Evolutionary conservation across 257 asterid species (phyloP).

Genomic region (Rehmannia glutinosa): DNA sequence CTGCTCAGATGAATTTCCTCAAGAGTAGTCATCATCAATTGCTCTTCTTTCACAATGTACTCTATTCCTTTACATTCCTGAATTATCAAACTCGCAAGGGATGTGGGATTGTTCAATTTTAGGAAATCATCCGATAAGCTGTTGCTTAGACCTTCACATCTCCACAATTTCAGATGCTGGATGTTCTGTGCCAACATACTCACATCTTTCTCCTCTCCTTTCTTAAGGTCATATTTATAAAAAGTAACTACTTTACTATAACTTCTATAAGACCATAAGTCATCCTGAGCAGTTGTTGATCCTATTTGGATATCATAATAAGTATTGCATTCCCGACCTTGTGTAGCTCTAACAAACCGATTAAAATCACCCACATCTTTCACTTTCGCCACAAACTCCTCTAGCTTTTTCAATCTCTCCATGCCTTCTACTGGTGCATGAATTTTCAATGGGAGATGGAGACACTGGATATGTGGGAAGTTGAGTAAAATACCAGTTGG

Average conservation of each 20-base stretch:
- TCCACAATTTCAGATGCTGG: background rate
- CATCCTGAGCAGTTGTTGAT: too few relatives aligned
- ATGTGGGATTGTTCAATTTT: conserved; percentile 3
- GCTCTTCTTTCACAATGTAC: background rate
- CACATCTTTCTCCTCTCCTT: background rate
- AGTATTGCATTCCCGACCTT: background rate
- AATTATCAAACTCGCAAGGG: background rate
- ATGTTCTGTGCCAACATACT: background rate
- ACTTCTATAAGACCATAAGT: too few relatives aligned
- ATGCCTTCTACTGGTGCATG: background rate
- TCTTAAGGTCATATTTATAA: background rate
- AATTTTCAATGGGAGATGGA: conserved; percentile 1
- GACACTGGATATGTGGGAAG: background rate
- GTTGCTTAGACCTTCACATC: conserved; percentile 7
- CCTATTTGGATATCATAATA: background rate
- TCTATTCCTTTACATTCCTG: background rate
- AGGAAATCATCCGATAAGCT: background rate
- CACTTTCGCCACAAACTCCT: background rate
- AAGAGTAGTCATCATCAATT: background rate
- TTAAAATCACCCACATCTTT: background rate
- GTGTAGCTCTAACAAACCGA: background rate
- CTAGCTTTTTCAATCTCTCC: background rate
- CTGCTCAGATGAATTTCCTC: background rate
- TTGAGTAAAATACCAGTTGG: background rate
- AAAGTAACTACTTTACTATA: background rate